Evolutionary conservation across 495 filamentous ascomycete genomes (phyloP).

Genomic region (Aspergillus bridgeri): DNA sequence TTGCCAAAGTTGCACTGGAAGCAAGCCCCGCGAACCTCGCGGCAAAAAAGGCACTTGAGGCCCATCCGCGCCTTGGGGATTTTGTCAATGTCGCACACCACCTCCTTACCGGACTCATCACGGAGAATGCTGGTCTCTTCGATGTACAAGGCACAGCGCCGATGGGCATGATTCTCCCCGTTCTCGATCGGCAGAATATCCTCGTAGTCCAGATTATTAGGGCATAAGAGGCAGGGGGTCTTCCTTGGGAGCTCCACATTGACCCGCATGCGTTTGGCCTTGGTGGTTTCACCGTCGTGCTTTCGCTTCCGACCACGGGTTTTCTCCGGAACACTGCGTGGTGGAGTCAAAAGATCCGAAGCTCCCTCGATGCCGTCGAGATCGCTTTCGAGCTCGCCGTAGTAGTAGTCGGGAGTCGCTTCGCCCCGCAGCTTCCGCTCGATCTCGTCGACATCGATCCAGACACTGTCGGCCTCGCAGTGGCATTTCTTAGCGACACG

Average conservation of each 20-base stretch:
- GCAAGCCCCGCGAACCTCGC: conserved; percentile 87
- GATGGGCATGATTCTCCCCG: conserved; percentile 76
- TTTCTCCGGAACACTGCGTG: conserved; percentile 66
- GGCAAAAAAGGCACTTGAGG: conserved; percentile 91
- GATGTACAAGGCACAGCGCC: conserved; percentile 83
- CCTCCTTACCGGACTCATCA: conserved; percentile 65
- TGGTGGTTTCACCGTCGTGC: conserved; percentile 54
- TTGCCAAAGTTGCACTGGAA: conserved; percentile 97
- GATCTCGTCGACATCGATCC: conserved; percentile 94
- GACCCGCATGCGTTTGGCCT: conserved; percentile 70
- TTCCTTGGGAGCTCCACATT: conserved; percentile 65
- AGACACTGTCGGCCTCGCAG: conserved; percentile 94
- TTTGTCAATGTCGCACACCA: conserved; percentile 69
- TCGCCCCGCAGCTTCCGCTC: conserved; percentile 92
- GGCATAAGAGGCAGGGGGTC: conserved; percentile 90
- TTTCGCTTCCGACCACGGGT: conserved; percentile 61
- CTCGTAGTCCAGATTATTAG: conserved; percentile 84
- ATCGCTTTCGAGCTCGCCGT: conserved; percentile 67
- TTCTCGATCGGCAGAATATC: conserved; percentile 83
- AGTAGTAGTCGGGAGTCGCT: conserved; percentile 84
- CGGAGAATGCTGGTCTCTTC: conserved; percentile 83
- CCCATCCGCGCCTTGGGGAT: conserved; percentile 87
- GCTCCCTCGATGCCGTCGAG: conserved; percentile 61
- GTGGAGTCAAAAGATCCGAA: conserved; percentile 73
- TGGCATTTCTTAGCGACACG: conserved; percentile 96